These are phyloP conservation scores for Sporisorium exsertum DNA, from an alignment of 1,284 basidiomycete genomes.

Conservation along the genomic window DNA sequence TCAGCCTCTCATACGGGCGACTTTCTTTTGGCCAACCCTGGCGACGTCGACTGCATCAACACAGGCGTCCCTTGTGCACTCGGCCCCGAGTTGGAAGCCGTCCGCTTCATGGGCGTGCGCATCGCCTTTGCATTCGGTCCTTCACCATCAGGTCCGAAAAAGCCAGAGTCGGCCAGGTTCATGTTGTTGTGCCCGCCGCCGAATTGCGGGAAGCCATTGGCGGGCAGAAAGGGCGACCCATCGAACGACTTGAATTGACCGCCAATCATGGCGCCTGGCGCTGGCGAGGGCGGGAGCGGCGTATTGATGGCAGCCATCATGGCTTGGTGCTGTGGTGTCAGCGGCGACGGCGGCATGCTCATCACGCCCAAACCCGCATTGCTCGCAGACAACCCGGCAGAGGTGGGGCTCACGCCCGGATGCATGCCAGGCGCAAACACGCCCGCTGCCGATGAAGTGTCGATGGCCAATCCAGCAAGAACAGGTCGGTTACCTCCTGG, in stretches of 20 bases:
- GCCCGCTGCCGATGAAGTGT: conserved; percentile 42
- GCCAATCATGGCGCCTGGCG: conserved; percentile 28
- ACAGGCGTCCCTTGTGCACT: conserved; percentile 42
- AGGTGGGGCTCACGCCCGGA: conserved; percentile 33
- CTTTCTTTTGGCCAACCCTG: conserved; percentile 44
- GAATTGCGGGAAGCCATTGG: conserved; percentile 34
- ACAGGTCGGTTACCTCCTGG: conserved; percentile 12
- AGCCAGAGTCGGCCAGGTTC: conserved; percentile 29
- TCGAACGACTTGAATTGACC: conserved; percentile 43
- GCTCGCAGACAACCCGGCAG: conserved; percentile 37
- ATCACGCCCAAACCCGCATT: conserved; percentile 52
- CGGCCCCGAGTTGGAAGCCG: conserved; percentile 52
- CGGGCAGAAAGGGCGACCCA: conserved; percentile 20
- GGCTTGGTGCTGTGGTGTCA: conserved; percentile 50
- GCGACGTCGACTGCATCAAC: conserved; percentile 38
- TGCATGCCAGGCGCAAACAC: conserved; percentile 37
- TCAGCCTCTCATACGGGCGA: conserved; percentile 18
- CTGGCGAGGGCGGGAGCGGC: conserved; percentile 59
- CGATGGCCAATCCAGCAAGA: conserved; percentile 44
- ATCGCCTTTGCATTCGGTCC: conserved; percentile 57
- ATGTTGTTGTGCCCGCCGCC: conserved; percentile 5
- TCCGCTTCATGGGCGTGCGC: conserved; percentile 58
- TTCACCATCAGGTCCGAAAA: conserved; percentile 34
- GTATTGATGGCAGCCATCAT: conserved; percentile 61
- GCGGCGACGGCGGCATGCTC: conserved; percentile 50